Percentiles rank a stretch among this genome's conserved stretches.
Evolutionary conservation across 2,329 filamentous ascomycete species (phyloP).

Genomic region (Fusarium anthophilum): DNA sequence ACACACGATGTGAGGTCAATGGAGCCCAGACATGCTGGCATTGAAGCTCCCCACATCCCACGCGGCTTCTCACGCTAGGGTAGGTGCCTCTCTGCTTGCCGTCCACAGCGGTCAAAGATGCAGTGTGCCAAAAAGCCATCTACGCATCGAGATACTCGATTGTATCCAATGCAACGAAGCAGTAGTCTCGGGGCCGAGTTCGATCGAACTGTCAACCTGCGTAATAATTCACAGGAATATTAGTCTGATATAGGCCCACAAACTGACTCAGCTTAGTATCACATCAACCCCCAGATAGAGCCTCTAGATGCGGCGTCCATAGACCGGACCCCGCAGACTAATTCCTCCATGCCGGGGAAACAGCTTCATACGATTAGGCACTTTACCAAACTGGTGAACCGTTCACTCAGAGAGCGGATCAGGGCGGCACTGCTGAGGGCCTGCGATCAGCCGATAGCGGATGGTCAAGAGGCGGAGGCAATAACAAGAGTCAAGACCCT

Average conservation of each 20-base stretch:
- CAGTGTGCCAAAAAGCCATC: slow-evolving; percentile 6
- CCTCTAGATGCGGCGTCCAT: slow-evolving; percentile 13
- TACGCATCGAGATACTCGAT: not conserved
- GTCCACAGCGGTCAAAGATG: slow-evolving; percentile 18
- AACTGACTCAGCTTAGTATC: slow-evolving; percentile 35
- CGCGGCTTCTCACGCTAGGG: slow-evolving; percentile 15
- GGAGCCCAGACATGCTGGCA: slow-evolving; percentile 22
- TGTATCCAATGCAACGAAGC: not conserved
- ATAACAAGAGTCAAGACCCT: slow-evolving; percentile 8
- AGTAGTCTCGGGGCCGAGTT: not conserved
- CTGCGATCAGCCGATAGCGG: slow-evolving; percentile 9
- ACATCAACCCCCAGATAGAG: slow-evolving; percentile 8
- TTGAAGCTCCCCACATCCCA: slow-evolving; percentile 32
- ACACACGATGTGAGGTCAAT: slow-evolving; percentile 32
- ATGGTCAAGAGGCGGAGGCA: not conserved
- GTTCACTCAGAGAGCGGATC: not conserved
- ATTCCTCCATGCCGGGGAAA: slow-evolving; percentile 17
- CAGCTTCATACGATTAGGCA: slow-evolving; percentile 15
- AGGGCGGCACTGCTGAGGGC: not conserved
- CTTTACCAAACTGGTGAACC: slow-evolving; percentile 1
- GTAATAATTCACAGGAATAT: not conserved
- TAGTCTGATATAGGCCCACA: not conserved
- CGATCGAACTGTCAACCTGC: not conserved
- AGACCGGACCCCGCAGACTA: slow-evolving; percentile 36
- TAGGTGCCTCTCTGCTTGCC: not conserved